A percentile compares a stretch with the other conserved stretches of the same genome.
These are phyloP conservation scores for Nothomitra cinnamomea DNA, from an alignment of 2,329 filamentous ascomycete species.

Conservation along the genomic window DNA sequence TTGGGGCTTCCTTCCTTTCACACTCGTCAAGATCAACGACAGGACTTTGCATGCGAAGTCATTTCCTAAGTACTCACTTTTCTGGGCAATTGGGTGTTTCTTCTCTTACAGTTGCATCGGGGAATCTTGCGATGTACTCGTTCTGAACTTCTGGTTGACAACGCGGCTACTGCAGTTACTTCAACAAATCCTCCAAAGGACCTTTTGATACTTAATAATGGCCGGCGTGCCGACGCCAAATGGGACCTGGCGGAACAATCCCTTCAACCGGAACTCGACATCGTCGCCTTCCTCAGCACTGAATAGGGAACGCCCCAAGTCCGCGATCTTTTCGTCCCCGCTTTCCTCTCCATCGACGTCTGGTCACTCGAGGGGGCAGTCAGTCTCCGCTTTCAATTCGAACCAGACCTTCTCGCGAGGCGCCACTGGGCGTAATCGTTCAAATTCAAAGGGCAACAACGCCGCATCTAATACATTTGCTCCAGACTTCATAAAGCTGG, in stretches of 20 bases:
- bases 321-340: constrained; percentile 51
- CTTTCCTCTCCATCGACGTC: constrained; percentile 20
- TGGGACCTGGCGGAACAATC: constrained; percentile 56
- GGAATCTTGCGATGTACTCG: no score
- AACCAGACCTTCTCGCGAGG: background rate
- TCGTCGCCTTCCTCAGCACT: constrained; percentile 40
- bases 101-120: no score
- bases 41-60: no score
- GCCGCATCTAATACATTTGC: constrained; percentile 72
- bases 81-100: no score
- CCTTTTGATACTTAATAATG: background rate
- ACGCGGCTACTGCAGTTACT: no score
- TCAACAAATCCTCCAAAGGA: background rate
- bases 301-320: constrained; percentile 48
- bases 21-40: no score
- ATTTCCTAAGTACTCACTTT: no score
- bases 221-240: background rate
- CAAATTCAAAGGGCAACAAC: constrained; percentile 47
- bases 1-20: no score
- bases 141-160: no score
- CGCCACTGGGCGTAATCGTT: constrained; percentile 21
- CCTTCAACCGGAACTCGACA: constrained; percentile 50
- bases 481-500: constrained; percentile 84
- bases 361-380: constrained; percentile 3
- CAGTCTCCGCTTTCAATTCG: constrained; percentile 1